Evolutionary conservation across 2,329 filamentous ascomycete species (phyloP).

Genomic region (Talaromyces funiculosus): DNA sequence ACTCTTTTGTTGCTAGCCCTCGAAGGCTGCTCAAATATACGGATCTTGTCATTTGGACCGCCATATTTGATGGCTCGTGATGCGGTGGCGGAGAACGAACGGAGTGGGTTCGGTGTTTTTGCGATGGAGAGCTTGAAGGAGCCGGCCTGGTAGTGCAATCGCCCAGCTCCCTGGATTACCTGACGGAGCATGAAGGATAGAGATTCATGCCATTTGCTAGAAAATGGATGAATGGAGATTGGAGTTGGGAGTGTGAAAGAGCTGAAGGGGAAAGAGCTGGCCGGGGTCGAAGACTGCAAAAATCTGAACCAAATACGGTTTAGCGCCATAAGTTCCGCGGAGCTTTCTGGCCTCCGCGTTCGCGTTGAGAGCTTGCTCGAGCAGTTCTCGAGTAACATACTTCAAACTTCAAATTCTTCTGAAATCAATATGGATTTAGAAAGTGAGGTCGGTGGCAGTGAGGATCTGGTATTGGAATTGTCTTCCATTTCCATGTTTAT

Average conservation of each 20-base stretch:
- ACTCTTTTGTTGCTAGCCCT: conserved; percentile 30
- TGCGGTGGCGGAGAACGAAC: conserved; percentile 28
- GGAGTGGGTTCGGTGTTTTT: conserved; percentile 18
- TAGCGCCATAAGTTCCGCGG: conserved; percentile 12
- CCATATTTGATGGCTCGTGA: conserved; percentile 27
- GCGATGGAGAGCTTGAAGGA: conserved; percentile 25
- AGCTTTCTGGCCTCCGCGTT: conserved; percentile 6
- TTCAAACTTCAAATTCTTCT: not conserved
- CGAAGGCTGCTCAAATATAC: conserved; percentile 40
- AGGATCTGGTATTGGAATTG: conserved; percentile 1
- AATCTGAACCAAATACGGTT: conserved; percentile 7
- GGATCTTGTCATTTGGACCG: conserved; percentile 37
- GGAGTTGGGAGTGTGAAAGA: not conserved
- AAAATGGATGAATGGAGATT: not conserved
- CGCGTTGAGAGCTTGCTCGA: not conserved
- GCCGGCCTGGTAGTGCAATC: conserved; percentile 38
- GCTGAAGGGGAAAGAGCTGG: not conserved
- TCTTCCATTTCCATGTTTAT: not conserved
- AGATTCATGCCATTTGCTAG: conserved; percentile 28
- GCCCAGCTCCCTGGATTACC: conserved; percentile 39
- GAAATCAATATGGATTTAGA: conserved; percentile 6
- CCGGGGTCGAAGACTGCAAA: not conserved
- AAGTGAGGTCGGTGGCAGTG: not conserved
- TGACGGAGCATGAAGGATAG: conserved; percentile 40
- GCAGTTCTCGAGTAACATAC: not conserved